A percentile compares a stretch with the other conserved stretches of the same genome.
phyloP scores from a whole-genome alignment of 306 rosid genomes.

The Pterocarpus macrocarpus region DNA sequence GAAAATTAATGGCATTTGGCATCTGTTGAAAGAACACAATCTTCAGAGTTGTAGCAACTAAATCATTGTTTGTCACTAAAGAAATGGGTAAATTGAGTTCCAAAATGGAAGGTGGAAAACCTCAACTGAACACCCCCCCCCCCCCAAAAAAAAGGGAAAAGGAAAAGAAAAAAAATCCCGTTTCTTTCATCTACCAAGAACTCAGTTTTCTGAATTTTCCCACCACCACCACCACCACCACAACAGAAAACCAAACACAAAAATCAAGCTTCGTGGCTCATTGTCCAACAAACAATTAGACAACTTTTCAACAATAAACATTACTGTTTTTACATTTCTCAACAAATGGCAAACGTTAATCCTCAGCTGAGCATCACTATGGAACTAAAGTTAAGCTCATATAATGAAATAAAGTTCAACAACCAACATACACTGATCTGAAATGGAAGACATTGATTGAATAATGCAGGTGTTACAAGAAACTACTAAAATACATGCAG shows the following conservation, averaged over 20 bases:
- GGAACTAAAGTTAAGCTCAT: not conserved
- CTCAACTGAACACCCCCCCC: not conserved
- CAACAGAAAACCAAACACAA: conserved; percentile 1
- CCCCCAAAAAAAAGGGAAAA: too few relatives aligned
- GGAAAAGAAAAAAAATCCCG: not conserved
- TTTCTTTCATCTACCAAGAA: conserved; percentile 9
- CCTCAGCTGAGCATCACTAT: not conserved
- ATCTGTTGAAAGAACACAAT: conserved; percentile 4
- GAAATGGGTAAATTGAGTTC: not conserved
- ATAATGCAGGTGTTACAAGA: conserved; percentile 9
- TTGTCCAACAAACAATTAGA: not conserved
- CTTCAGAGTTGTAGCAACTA: not conserved
- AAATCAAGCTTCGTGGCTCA: not conserved
- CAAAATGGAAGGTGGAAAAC: conserved; percentile 9
- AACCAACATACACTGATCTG: conserved; percentile 9
- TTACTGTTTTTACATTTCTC: not conserved
- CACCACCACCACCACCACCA: not conserved
- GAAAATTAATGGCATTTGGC: not conserved
- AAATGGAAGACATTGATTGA: conserved; percentile 15
- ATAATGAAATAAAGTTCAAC: conserved; percentile 29
- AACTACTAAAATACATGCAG: conserved; percentile 13
- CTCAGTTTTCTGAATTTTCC: not conserved
- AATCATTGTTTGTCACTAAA: not conserved
- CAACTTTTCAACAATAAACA: conserved; percentile 26
- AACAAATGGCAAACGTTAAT: conserved; percentile 15